Conservation (phyloP, 2,329 filamentous ascomycete genomes). For the Aaosphaeria pasadenensis region DNA sequence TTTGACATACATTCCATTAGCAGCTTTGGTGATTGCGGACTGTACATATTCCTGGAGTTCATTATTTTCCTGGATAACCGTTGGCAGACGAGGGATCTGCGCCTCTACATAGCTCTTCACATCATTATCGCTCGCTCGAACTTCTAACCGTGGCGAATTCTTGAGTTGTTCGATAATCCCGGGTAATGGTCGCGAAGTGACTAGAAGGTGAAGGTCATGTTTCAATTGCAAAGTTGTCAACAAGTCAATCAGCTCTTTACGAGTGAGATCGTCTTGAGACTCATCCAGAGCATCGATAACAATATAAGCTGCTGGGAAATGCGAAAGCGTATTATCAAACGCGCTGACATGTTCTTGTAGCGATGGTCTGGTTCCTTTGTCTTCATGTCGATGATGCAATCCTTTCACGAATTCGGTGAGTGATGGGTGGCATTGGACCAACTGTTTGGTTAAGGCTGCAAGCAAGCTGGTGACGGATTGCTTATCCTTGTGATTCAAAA, state of each 20-base stretch:
- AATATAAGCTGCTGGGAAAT: constrained; percentile 13
- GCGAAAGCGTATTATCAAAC: constrained; percentile 11
- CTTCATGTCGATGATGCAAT: constrained; percentile 19
- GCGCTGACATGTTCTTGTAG: constrained; percentile 14
- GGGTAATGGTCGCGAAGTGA: constrained; percentile 10
- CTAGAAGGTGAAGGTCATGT: constrained; percentile 5
- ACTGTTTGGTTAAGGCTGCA: constrained; percentile 31
- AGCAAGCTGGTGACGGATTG: constrained; percentile 21
- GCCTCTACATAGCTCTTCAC: constrained; percentile 6
- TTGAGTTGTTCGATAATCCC: constrained; percentile 5
- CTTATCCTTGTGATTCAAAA: constrained; percentile 27
- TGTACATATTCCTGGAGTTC: constrained; percentile 3
- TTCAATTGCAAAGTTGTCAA: too few species aligned
- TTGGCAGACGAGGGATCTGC: constrained; percentile 4
- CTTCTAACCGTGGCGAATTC: constrained; percentile 3
- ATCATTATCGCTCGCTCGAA: constrained; percentile 10
- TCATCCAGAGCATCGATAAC: constrained; percentile 10
- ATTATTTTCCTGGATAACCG: constrained; percentile 2
- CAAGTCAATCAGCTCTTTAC: too few species aligned
- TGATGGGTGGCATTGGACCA: constrained; percentile 17
- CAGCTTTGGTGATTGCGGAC: constrained; percentile 5
- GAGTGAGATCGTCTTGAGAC: constrained; percentile 12
- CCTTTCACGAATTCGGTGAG: constrained; percentile 11
- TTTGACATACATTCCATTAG: constrained; percentile 14
- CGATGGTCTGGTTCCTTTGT: constrained; percentile 14